A percentile compares a stretch with the other conserved stretches of the same genome.
These are phyloP conservation scores for Penstemon barbatus DNA, from an alignment of 257 asterid genomes.

Conservation along the genomic window DNA sequence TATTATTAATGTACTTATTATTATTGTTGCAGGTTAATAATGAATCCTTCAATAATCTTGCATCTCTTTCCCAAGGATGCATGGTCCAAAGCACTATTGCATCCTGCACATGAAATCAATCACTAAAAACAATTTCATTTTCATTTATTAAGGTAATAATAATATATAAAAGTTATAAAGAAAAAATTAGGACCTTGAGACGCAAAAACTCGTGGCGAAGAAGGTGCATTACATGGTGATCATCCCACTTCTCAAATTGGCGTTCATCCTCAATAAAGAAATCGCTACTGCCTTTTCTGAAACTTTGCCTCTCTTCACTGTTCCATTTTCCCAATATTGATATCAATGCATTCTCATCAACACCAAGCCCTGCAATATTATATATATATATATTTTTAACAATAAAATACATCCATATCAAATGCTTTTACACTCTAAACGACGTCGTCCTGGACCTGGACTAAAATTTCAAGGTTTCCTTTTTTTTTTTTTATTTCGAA, in stretches of 20 bases:
- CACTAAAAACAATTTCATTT: not conserved
- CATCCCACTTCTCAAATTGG: constrained; percentile 72
- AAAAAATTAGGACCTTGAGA: constrained; percentile 53
- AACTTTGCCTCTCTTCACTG: constrained; percentile 55
- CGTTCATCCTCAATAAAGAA: constrained; percentile 78
- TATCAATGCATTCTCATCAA: constrained; percentile 73
- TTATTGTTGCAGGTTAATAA: constrained; percentile 26
- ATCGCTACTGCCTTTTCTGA: constrained; percentile 57
- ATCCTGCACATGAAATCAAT: constrained; percentile 35
- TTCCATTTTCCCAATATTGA: constrained; percentile 63
- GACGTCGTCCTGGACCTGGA: too few species aligned
- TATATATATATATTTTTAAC: too few species aligned
- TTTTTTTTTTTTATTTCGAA: too few species aligned
- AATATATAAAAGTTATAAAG: too few species aligned
- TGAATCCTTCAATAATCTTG: constrained; percentile 62
- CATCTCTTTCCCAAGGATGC: constrained; percentile 98
- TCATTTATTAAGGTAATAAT: too few species aligned
- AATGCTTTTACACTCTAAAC: too few species aligned
- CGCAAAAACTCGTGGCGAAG: constrained; percentile 81
- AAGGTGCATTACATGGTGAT: constrained; percentile 61
- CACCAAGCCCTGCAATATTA: constrained; percentile 69
- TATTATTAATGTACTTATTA: too few species aligned
- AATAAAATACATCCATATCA: too few species aligned
- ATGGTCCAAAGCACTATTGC: constrained; percentile 77
- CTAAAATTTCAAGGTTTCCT: too few species aligned